phyloP scores from a whole-genome alignment of 2,329 filamentous ascomycete genomes.

The Fusarium xyrophilum region DNA sequence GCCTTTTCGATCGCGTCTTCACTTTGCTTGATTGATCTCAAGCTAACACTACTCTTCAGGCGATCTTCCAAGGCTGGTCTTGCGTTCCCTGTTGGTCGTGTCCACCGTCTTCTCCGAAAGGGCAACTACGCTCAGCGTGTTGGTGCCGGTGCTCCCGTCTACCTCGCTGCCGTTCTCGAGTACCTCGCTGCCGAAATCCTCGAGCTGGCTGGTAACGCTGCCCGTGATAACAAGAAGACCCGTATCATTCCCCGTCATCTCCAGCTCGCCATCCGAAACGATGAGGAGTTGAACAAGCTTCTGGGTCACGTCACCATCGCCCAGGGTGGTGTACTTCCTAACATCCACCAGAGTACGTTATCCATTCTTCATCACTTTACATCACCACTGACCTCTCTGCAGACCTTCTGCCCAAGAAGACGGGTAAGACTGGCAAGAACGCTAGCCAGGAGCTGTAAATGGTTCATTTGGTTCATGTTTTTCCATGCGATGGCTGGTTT shows the following conservation, averaged over 20 bases:
- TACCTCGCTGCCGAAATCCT: conserved; percentile 99
- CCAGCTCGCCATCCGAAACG: conserved; percentile 98
- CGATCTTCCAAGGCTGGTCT: conserved; percentile 99
- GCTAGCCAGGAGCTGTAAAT: conserved; percentile 92
- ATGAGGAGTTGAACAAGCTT: conserved; percentile 99
- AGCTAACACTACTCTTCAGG: conserved; percentile 55
- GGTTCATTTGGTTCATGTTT: conserved; percentile 55
- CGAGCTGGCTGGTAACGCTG: conserved; percentile 97
- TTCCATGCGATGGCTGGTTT: conserved; percentile 66
- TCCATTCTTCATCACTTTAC: neutral
- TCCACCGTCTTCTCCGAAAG: conserved; percentile 98
- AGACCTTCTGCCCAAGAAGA: conserved; percentile 99
- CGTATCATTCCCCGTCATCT: conserved; percentile 99
- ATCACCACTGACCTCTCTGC: conserved; percentile 49
- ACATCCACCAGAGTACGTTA: conserved; percentile 93
- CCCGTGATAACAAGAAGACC: conserved; percentile 99
- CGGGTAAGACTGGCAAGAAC: conserved; percentile 90
- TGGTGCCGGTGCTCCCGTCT: conserved; percentile 96
- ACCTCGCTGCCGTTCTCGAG: conserved; percentile 96
- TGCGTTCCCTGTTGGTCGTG: conserved; percentile 98
- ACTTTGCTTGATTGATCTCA: neutral
- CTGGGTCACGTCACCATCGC: conserved; percentile 95
- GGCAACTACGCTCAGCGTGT: conserved; percentile 99
- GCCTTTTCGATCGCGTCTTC: conserved; percentile 4
- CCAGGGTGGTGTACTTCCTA: conserved; percentile 95